phyloP scores from a whole-genome alignment of 495 filamentous ascomycete species.

The Amniculicola lignicola region DNA sequence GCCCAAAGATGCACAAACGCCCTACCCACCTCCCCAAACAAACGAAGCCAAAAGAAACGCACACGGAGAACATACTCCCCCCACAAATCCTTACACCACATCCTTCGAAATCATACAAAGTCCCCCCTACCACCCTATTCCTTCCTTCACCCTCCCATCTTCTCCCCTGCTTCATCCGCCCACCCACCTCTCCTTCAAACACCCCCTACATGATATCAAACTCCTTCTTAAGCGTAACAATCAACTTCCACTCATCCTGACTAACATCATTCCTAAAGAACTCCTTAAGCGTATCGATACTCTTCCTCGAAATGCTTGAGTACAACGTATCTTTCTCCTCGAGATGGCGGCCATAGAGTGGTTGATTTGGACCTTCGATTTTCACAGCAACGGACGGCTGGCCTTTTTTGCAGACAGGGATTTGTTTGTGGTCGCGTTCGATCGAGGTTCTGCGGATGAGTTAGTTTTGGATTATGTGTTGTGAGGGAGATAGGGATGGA shows the following conservation, averaged over 20 bases:
- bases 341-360: slow-evolving; percentile 89
- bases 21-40: no score
- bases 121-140: no score
- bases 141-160: neutral
- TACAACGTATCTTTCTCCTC: slow-evolving; percentile 91
- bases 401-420: slow-evolving; percentile 87
- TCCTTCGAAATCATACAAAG: no score
- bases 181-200: neutral
- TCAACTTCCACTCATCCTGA: slow-evolving; percentile 88
- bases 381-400: slow-evolving; percentile 96
- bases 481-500: neutral
- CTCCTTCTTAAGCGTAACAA: slow-evolving; percentile 89
- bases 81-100: no score
- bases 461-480: neutral
- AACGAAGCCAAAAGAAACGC: no score
- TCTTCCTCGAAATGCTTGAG: slow-evolving; percentile 76
- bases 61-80: no score
- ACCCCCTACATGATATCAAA: slow-evolving; percentile 68
- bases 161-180: neutral
- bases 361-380: slow-evolving; percentile 94
- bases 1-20: no score
- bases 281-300: slow-evolving; percentile 94
- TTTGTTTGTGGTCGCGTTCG: slow-evolving; percentile 95
- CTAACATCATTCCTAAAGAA: slow-evolving; percentile 87
- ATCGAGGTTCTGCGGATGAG: slow-evolving; percentile 69